These are phyloP conservation scores for Xerocomellus intermedius DNA, from an alignment of 768 basidiomycete species.

Conservation along the genomic window DNA sequence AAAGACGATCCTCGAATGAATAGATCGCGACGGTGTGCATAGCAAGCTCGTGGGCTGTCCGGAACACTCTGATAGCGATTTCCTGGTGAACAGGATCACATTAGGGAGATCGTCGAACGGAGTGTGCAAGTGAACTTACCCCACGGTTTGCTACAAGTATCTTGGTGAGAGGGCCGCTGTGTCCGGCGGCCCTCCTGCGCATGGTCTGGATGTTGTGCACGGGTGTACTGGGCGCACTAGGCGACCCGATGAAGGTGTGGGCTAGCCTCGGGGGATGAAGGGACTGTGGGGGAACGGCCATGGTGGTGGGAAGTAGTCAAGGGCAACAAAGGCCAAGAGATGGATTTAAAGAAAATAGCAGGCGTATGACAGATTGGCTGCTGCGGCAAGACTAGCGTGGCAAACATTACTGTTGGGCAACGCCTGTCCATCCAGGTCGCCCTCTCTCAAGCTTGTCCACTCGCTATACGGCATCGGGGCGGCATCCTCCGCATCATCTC, in stretches of 20 bases:
- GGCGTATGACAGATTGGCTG: not conserved
- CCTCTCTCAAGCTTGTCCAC: constrained; percentile 5
- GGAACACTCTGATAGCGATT: constrained; percentile 98
- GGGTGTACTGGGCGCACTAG: constrained; percentile 79
- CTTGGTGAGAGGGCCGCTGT: constrained; percentile 86
- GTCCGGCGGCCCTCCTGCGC: constrained; percentile 89
- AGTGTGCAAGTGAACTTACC: constrained; percentile 45
- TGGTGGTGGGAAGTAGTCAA: constrained; percentile 22
- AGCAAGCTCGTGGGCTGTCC: constrained; percentile 96
- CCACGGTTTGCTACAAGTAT: constrained; percentile 91
- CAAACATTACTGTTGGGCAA: too few species aligned
- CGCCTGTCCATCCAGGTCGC: not conserved
- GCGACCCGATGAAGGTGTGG: constrained; percentile 67
- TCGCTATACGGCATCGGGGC: constrained; percentile 32
- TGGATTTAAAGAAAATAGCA: constrained; percentile 9
- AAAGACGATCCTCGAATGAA: constrained; percentile 94
- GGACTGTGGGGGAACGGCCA: constrained; percentile 31
- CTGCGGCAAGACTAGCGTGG: too few species aligned
- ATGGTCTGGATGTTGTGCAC: constrained; percentile 90
- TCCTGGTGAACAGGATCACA: constrained; percentile 50
- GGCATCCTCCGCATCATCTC: constrained; percentile 28
- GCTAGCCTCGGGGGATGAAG: constrained; percentile 76
- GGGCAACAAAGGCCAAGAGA: not conserved
- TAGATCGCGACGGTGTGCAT: constrained; percentile 99
- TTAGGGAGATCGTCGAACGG: constrained; percentile 8